A percentile compares a stretch with the other conserved stretches of the same genome.
Evolutionary conservation across 768 basidiomycete genomes (phyloP).

Genomic region (Hypholoma fasciculare): DNA sequence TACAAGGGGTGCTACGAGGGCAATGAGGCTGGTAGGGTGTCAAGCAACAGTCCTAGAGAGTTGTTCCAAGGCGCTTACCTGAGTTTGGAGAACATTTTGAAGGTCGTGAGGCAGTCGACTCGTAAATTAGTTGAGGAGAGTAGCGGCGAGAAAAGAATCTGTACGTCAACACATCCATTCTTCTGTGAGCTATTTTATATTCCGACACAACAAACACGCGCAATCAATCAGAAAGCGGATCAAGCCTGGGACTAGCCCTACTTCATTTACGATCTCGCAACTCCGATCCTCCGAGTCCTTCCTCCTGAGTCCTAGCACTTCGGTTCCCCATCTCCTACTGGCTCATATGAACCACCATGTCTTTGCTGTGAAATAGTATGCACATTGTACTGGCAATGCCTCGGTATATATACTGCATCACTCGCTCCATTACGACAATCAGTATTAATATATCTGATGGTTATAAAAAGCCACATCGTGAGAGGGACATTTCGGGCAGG

Average conservation of each 20-base stretch:
- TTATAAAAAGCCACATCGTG: conserved; percentile 11
- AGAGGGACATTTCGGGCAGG: conserved; percentile 6
- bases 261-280: background rate
- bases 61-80: conserved; percentile 30
- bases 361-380: background rate
- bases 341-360: background rate
- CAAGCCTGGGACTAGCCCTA: background rate
- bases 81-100: conserved; percentile 52
- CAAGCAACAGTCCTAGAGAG: background rate
- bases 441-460: conserved; percentile 20
- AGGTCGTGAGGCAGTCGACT: conserved; percentile 17
- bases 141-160: conserved; percentile 18
- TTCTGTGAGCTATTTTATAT: conserved; percentile 22
- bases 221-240: conserved; percentile 23
- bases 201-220: conserved; percentile 21
- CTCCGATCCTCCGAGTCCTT: too few relatives aligned
- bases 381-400: background rate
- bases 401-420: background rate
- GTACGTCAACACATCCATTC: conserved; percentile 6
- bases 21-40: conserved; percentile 32
- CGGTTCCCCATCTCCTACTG: background rate
- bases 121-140: conserved; percentile 17
- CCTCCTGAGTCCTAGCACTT: background rate
- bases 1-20: conserved; percentile 46
- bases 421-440: conserved; percentile 5